Conservation (phyloP, 208 protist species). For the Phytomonas francai region DNA sequence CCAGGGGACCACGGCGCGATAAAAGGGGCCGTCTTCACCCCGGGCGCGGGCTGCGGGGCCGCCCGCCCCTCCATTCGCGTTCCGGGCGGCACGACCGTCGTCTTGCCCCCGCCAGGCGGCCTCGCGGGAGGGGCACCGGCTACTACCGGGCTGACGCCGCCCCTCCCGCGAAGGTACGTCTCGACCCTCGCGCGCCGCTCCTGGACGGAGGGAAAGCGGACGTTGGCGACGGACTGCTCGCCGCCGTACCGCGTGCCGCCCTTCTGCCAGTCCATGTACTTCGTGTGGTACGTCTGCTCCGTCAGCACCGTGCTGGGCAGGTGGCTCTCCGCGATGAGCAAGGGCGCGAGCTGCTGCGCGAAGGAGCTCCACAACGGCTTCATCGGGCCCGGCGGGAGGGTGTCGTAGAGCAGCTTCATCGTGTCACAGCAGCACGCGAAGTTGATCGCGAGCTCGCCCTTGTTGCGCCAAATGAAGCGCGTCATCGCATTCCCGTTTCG, state of each 20-base stretch:
- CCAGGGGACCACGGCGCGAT: conserved; percentile 20
- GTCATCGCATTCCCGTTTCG: conserved; percentile 19
- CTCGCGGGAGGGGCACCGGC: background rate
- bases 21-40: conserved; percentile 14
- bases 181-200: conserved; percentile 74
- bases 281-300: conserved; percentile 67
- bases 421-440: conserved; percentile 84
- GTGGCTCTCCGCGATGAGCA: conserved; percentile 60
- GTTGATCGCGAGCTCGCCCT: conserved; percentile 71
- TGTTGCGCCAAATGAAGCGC: conserved; percentile 81
- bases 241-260: conserved; percentile 78
- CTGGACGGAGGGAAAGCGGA: conserved; percentile 71
- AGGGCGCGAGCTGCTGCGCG: conserved; percentile 43
- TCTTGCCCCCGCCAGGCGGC: no score
- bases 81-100: conserved; percentile 1
- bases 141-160: conserved; percentile 45
- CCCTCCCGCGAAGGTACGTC: conserved; percentile 50
- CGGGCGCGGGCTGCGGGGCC: conserved; percentile 13
- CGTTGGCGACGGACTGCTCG: conserved; percentile 50
- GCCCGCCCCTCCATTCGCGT: conserved; percentile 15
- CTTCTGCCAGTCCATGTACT: conserved; percentile 85
- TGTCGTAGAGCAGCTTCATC: conserved; percentile 72
- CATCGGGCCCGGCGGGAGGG: conserved; percentile 31
- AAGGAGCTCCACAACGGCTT: conserved; percentile 59
- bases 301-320: conserved; percentile 44